Base-by-base conservation (phyloP, 345 rosid genomes). In the Limnanthes douglasii region DNA sequence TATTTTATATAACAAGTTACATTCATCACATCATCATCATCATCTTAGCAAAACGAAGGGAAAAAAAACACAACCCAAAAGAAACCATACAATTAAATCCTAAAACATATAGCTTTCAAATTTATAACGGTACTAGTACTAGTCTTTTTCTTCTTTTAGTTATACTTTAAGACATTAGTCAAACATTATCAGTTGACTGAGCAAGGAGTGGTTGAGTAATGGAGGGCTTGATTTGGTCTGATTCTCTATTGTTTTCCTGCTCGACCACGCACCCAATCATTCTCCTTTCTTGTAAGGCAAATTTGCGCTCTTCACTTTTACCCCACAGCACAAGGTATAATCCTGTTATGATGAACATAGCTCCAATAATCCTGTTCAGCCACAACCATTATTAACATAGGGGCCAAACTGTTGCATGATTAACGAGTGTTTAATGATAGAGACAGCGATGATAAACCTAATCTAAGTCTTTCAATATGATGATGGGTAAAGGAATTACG, bases 291-390 rank as follows among this genome's bases (percentile, higher is more conserved):
- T 51, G 54, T 6, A 60, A 61, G n/a, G n/a, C n/a, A n/a, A 83
- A 64, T 60, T 70, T 90, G 59, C 59, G 70, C 55, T 84, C 98
- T 38, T 77, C 78, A 30, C 59, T 90, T 59, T 84, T 90, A 10
- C 98, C 98, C 75, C 81, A 90, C 3, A 90, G 57, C 18, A 90
- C 98, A 5, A 83, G 70, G 75, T 83, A 90, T 21, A 90, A 52
- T 33, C 98, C 98, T 5, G 50, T 29, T 36, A 90, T 58, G 30
- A 90, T 90, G 70, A 90, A 26, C 17, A 53, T 73, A 8, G 97
- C 97, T 39, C 97, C 97, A 18, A 83, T 66, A 18, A 88, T 79
- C 60, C 97, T 83, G 93, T 25, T 21, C 32, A 18, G 42, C 21
- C 48, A 34, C 4, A 7, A 26, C 22, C 44, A 51, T n/a, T n/a